phyloP scores from a whole-genome alignment of 495 filamentous ascomycete genomes.

The Neurospora intermedia region DNA sequence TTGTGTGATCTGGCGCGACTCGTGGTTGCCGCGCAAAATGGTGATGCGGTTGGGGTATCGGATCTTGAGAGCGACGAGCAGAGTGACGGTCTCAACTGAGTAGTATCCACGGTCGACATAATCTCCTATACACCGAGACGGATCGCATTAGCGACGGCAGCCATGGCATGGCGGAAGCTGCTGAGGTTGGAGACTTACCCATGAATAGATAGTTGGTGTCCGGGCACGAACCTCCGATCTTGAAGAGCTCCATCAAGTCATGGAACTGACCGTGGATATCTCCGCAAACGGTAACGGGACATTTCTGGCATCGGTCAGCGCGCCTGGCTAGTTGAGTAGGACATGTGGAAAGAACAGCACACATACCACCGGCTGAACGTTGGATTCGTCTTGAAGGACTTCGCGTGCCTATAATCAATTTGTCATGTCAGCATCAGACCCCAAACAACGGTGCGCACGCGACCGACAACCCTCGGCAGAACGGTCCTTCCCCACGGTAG shows the following conservation, averaged over 20 bases:
- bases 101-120: slow-evolving; percentile 97
- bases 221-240: slow-evolving; percentile 82
- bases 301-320: slow-evolving; percentile 52
- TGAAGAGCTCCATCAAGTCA: slow-evolving; percentile 90
- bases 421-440: background rate
- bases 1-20: slow-evolving; percentile 94
- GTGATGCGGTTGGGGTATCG: slow-evolving; percentile 94
- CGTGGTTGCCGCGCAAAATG: slow-evolving; percentile 93
- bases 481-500: background rate
- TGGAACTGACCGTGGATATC: slow-evolving; percentile 94
- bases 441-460: slow-evolving; percentile 6
- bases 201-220: slow-evolving; percentile 96
- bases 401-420: slow-evolving; percentile 63
- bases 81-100: slow-evolving; percentile 90
- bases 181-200: slow-evolving; percentile 43
- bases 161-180: background rate
- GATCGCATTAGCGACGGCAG: background rate
- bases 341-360: background rate
- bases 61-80: slow-evolving; percentile 90
- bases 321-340: background rate
- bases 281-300: slow-evolving; percentile 85
- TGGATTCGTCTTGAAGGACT: slow-evolving; percentile 92
- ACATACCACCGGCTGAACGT: slow-evolving; percentile 97
- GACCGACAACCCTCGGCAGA: slow-evolving; percentile 3
- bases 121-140: slow-evolving; percentile 48